phyloP scores from a whole-genome alignment of 129 eudicot genomes.

The Centella asiatica region DNA sequence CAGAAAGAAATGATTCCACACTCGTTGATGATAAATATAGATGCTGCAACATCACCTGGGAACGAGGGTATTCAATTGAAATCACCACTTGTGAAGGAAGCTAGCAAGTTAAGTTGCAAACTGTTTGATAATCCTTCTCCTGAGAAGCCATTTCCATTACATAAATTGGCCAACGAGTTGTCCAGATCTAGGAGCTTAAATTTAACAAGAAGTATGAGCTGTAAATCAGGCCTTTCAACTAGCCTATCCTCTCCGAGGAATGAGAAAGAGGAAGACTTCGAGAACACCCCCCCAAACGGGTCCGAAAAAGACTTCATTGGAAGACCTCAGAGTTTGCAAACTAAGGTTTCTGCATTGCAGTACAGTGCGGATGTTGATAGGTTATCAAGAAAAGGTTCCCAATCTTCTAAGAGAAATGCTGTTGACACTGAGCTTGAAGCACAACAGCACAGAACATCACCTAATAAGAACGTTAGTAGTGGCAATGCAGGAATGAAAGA shows the following conservation, averaged over 20 bases:
- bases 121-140: conserved; percentile 15
- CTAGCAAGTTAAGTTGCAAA: conserved; percentile 10
- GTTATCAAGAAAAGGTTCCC: conserved; percentile 28
- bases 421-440: conserved; percentile 27
- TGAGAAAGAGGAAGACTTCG: conserved; percentile 23
- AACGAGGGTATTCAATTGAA: conserved; percentile 2
- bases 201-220: conserved; percentile 55
- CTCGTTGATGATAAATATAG: conserved; percentile 14
- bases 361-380: conserved; percentile 30
- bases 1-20: conserved; percentile 10
- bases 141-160: conserved; percentile 11
- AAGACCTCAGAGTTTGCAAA: conserved; percentile 29
- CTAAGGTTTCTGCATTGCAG: conserved; percentile 31
- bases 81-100: conserved; percentile 14
- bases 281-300: conserved; percentile 34
- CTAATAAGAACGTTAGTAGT: conserved; percentile 14
- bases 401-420: conserved; percentile 15
- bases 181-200: conserved; percentile 26
- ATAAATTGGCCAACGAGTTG: conserved; percentile 17
- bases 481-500: conserved; percentile 21
- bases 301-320: conserved; percentile 35
- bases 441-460: conserved; percentile 17
- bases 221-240: conserved; percentile 24
- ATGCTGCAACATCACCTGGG: conserved; percentile 8
- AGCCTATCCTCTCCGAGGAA: conserved; percentile 25